Evolutionary conservation across 2,329 filamentous ascomycete genomes (phyloP), one percentile per base, ranked within the genome.

Genomic region (Harringtonia lauricola): DNA sequence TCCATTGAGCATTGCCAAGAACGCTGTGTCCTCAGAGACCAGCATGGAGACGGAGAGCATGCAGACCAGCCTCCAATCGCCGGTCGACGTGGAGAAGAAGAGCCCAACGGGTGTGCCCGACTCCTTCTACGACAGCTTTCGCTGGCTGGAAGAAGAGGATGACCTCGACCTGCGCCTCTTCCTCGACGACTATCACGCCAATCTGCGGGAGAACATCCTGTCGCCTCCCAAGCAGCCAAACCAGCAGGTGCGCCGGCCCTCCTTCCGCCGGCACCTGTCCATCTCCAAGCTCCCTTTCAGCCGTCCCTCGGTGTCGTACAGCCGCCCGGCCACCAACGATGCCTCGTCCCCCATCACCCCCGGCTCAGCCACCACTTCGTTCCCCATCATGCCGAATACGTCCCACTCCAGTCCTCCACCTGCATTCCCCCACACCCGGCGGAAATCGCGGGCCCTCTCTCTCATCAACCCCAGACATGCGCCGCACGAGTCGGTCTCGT

Each of bases 71-170:
- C n/a, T n/a, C n/a, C 31, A 21, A 19, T 18, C 19, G 8, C 17
- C n/a, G 24, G 9, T 15, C 18, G 34, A 42, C 17, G 2, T 17
- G 13, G 9, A 22, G 17, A 26, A 33, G 43, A 43, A 49, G 42
- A 41, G 44, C n/a, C 45, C 41, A 24, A 54, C 54, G 43, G 51
- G 48, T 26, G 55, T 72, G 52, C 62, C 72, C 30, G 68, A 75
- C 41, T 72, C 73, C 2, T 66, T 84, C 45, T 75, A 77, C 40
- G 78, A 86, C 48, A 81, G 72, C 55, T 83, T 87, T 51, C 71
- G 79, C 39, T 86, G 83, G 81, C 65, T 87, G 22, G 82, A 88
- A 26, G 80, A 86, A 45, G 79, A 85, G 42, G 74, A 81, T 17
- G 75, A 83, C 42, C 64, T 89, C 28, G 82, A 89, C 53, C 60